Percentiles rank a stretch among this genome's conserved stretches.
Evolutionary conservation across 148 eudicot species (phyloP).

Genomic region (Tetragonia tetragonoides): DNA sequence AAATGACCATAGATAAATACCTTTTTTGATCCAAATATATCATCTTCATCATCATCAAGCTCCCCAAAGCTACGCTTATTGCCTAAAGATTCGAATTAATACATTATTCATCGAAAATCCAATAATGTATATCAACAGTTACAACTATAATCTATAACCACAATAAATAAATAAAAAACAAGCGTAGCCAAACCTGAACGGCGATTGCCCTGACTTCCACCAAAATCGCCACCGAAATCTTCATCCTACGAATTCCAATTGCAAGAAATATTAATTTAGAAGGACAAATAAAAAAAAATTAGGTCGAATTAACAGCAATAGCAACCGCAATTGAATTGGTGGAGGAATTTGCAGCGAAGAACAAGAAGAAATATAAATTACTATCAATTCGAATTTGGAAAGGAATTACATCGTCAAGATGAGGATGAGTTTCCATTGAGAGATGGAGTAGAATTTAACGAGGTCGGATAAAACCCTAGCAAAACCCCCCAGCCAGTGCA

Average conservation of each 20-base stretch:
- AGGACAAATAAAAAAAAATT: not conserved
- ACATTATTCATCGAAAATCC: constrained; percentile 2
- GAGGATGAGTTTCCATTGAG: constrained; percentile 51
- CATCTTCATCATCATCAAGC: constrained; percentile 94
- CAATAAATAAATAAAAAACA: not conserved
- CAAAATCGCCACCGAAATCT: constrained; percentile 90
- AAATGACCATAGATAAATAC: constrained; percentile 25
- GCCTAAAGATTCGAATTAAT: constrained; percentile 37
- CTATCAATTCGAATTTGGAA: not conserved
- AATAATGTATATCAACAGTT: not conserved
- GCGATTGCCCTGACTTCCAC: constrained; percentile 39
- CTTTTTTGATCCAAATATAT: constrained; percentile 79
- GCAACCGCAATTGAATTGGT: not conserved
- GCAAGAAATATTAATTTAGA: not conserved
- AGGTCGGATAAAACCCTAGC: constrained; percentile 35
- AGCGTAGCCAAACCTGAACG: constrained; percentile 49
- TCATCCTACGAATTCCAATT: constrained; percentile 55
- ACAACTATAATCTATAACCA: not conserved
- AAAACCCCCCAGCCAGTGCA: not conserved
- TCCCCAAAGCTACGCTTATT: constrained; percentile 84
- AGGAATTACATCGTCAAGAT: constrained; percentile 54
- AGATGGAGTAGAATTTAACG: not conserved
- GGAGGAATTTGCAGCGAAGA: not conserved
- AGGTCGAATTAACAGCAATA: not conserved
- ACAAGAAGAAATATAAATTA: not conserved